A percentile compares a stretch with the other conserved stretches of the same genome.
phyloP scores from a whole-genome alignment of 805 yeast species.

The Danielia reshetovae region DNA sequence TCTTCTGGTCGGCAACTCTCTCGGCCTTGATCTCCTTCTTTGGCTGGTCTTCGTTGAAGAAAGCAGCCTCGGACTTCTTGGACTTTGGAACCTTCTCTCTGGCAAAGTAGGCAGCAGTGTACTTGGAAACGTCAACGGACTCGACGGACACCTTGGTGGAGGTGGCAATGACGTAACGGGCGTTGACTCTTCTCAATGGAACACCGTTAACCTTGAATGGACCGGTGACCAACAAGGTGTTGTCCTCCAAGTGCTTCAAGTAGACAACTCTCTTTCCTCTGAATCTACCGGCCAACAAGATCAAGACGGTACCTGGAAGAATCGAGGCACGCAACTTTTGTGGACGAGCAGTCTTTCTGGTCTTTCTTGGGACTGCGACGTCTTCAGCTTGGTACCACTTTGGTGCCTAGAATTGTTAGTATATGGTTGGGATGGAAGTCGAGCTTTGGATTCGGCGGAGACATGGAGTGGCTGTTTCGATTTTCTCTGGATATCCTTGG shows the following conservation, averaged over 20 bases:
- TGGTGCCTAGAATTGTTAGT: constrained; percentile 53
- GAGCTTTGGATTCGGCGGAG: too few relatives aligned
- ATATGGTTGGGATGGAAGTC: constrained; percentile 1
- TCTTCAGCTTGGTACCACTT: constrained; percentile 95
- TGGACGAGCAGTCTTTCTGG: constrained; percentile 90
- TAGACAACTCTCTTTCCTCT: constrained; percentile 99
- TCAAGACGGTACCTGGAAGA: constrained; percentile 97
- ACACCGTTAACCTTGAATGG: constrained; percentile 99
- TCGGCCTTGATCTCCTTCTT: constrained; percentile 88
- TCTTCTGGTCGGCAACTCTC: constrained; percentile 95
- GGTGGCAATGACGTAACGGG: constrained; percentile 98
- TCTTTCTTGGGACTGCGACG: constrained; percentile 79
- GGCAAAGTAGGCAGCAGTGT: constrained; percentile 92
- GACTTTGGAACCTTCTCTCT: constrained; percentile 85
- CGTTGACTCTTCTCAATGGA: constrained; percentile 98
- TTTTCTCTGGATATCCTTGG: too few relatives aligned
- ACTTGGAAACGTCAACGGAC: constrained; percentile 82
- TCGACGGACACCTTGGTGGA: constrained; percentile 84
- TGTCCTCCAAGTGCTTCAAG: constrained; percentile 95
- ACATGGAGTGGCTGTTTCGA: too few relatives aligned
- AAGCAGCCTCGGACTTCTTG: constrained; percentile 86
- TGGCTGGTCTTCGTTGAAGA: constrained; percentile 73
- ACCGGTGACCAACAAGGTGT: constrained; percentile 95
- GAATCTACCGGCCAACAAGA: constrained; percentile 98
- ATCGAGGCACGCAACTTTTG: constrained; percentile 93